Percentiles rank a stretch among this genome's conserved stretches.
phyloP scores from a whole-genome alignment of 345 rosid genomes.

The Aethionema arabicum region DNA sequence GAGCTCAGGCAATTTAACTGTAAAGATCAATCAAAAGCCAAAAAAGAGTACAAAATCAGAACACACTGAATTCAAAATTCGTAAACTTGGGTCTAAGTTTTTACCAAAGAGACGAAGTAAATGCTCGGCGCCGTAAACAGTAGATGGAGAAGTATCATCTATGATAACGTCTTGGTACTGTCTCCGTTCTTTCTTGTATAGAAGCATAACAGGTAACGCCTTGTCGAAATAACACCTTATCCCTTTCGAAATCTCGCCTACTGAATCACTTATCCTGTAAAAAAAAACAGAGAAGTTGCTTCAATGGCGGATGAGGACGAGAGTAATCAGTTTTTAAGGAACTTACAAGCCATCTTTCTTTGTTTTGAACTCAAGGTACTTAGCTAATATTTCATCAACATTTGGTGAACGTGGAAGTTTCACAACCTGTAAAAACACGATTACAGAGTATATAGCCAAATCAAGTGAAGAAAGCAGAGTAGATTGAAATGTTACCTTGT shows the following conservation, averaged over 20 bases:
- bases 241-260: constrained; percentile 73
- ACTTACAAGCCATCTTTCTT: constrained; percentile 91
- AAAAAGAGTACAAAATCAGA: not conserved
- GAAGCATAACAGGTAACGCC: constrained; percentile 78
- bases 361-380: constrained; percentile 77
- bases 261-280: constrained; percentile 60
- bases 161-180: constrained; percentile 57
- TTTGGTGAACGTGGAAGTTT: constrained; percentile 91
- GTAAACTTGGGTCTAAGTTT: not conserved
- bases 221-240: constrained; percentile 78
- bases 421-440: constrained; percentile 59
- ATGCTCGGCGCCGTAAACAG: constrained; percentile 82
- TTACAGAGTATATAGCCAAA: not conserved
- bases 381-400: constrained; percentile 81
- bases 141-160: constrained; percentile 61
- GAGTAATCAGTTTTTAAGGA: not conserved
- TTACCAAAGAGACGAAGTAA: constrained; percentile 78
- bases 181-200: constrained; percentile 80
- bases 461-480: not conserved
- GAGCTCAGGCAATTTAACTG: constrained; percentile 96
- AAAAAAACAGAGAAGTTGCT: constrained; percentile 19
- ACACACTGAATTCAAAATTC: not conserved
- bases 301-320: not conserved
- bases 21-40: constrained; percentile 2
- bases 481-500: constrained; percentile 54